Evolutionary conservation across 257 asterid species (phyloP), one percentile per base, ranked within the genome.

Genomic region (Fraxinus cuspidata): DNA sequence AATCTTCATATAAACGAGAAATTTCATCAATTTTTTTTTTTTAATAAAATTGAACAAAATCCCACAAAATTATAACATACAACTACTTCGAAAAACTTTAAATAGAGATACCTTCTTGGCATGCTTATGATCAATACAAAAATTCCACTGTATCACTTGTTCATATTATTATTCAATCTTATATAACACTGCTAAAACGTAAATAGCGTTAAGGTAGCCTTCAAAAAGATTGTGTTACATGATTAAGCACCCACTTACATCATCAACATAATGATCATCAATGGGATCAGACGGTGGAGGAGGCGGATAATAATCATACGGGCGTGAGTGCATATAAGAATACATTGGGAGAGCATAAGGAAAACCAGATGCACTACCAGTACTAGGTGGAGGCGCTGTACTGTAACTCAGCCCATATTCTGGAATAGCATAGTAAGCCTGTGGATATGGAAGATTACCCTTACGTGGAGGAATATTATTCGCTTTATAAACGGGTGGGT

Each of bases 341-440:
- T 85, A 83, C 85, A 71, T 47, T n/a, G 91, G 91, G 82, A 80
- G 23, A 29, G 86, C 68, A 56, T 85, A 83, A 67, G 86, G 63
- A 64, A 81, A 85, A 71, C 80, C 78, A 1, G 85, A 76, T 37
- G 85, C 73, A 75, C 64, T n/a, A 53, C 81, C 81, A 74, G 82
- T 80, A 72, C 37, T 40, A 13, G 86, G 86, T 34, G 85, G 66
- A 21, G 66, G 81, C 42, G 87, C 84, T 6, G 81, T 49, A 56
- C 51, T 80, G 83, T 87, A 83, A 73, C 90, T 90, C 86, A 86
- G 70, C 56, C 92, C 94, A 79, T 83, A 81, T 70, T 83, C 86
- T 10, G 90, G 86, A 66, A 80, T 79, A 34, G 89, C 69, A 71
- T 88, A 75, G 80, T 79, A 71, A 38, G 13, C 63, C 60, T 79